These are phyloP conservation scores for Aspergillus pseudoterreus DNA, from an alignment of 2,329 filamentous ascomycete species.

Conservation along the genomic window DNA sequence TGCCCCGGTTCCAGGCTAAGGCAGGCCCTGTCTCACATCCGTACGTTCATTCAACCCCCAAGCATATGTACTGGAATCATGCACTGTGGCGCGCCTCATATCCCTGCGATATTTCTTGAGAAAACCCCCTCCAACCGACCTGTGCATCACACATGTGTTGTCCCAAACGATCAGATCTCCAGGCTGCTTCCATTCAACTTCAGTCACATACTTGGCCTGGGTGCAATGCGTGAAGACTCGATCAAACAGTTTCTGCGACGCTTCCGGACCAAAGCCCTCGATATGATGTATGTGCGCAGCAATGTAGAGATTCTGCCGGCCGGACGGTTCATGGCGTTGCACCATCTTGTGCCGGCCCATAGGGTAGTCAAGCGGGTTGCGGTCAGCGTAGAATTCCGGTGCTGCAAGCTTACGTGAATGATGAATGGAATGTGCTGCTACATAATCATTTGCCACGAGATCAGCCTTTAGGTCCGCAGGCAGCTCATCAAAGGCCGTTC, in stretches of 20 bases:
- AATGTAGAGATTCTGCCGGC: neutral
- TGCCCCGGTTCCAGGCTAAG: neutral
- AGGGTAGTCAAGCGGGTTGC: neutral
- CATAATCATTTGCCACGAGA: neutral
- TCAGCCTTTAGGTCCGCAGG: neutral
- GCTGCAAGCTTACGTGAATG: neutral
- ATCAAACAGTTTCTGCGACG: neutral
- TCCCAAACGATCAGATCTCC: conserved; percentile 1
- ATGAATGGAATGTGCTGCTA: neutral
- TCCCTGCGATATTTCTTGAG: conserved; percentile 49
- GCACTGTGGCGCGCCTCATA: conserved; percentile 55
- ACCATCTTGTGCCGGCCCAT: conserved; percentile 1
- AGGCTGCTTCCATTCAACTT: neutral
- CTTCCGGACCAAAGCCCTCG: neutral
- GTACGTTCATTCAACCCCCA: conserved; percentile 42
- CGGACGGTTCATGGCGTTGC: neutral
- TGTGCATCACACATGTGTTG: conserved; percentile 3
- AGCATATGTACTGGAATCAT: conserved; percentile 42
- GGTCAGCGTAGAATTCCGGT: neutral
- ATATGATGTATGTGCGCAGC: neutral
- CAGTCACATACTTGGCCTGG: neutral
- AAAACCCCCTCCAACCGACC: conserved; percentile 41
- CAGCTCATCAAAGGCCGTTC: neutral
- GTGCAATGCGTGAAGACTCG: neutral
- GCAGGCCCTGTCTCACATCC: neutral